These are phyloP conservation scores for Apiospora phragmitis DNA, from an alignment of 2,329 filamentous ascomycete genomes.

Conservation along the genomic window DNA sequence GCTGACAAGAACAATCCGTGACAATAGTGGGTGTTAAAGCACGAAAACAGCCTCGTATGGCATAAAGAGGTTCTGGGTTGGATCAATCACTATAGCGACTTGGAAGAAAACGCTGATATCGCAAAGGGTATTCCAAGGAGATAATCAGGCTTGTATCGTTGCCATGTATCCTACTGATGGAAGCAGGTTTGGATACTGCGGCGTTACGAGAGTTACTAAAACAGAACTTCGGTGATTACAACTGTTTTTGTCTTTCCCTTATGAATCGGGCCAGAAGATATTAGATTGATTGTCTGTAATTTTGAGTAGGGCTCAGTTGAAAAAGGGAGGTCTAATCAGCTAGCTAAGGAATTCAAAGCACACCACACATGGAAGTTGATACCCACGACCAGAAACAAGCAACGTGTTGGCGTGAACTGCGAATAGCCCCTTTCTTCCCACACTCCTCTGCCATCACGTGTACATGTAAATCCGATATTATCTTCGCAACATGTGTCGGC, in stretches of 20 bases:
- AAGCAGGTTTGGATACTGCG: no score
- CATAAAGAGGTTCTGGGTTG: conserved; percentile 82
- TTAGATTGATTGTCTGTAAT: no score
- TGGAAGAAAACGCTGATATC: conserved; percentile 24
- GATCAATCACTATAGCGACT: conserved; percentile 63
- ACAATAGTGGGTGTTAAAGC: conserved; percentile 79
- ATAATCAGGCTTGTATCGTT: not conserved
- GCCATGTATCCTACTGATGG: not conserved
- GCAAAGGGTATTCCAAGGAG: not conserved
- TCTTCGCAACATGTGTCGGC: not conserved
- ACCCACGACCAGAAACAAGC: not conserved
- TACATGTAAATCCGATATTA: not conserved
- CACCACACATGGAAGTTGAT: no score
- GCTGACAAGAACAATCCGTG: not conserved
- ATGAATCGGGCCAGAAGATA: no score
- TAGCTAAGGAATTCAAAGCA: not conserved
- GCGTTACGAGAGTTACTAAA: no score
- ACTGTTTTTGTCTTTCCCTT: no score
- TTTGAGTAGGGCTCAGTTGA: no score
- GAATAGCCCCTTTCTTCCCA: not conserved
- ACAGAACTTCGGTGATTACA: not conserved
- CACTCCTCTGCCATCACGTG: not conserved
- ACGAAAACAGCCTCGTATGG: conserved; percentile 90
- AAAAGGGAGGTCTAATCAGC: not conserved
- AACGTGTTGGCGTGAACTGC: not conserved